Evolutionary conservation across 2,329 filamentous ascomycete species (phyloP), one percentile per base, ranked within the genome.

Genomic region (Gyromitra esculenta): DNA sequence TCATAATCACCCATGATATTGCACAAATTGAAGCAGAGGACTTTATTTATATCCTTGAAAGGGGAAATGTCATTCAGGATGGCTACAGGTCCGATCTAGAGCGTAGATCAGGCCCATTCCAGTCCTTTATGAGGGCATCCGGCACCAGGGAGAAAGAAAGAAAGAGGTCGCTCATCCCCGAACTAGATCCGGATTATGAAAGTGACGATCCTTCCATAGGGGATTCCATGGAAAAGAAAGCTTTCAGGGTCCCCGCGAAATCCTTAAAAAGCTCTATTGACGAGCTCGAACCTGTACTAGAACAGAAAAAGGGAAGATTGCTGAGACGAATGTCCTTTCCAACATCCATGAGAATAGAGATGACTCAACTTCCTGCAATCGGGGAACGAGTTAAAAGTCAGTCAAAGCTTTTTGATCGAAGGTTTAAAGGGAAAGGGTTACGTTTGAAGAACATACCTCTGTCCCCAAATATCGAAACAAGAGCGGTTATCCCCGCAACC

Each of bases 1-100:
- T 98, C 66, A 89, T 98, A 79, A 95, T 98, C 80, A 97, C 96
- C 0, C 95, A 98, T 81, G 93, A 98, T 79, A 88, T 96, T 41
- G 87, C 89, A 0, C 91, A 95, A 79, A 95, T 98, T 8, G 82
- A 84, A 3, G 84, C 89, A 0, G 83, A 89, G 0, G 94, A 98
- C 78, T 94, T 91, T 77, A 87, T 96, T 0, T 97, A 94, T 79
- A 87, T 97, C 9, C 85, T 98, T 82, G 91, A 95, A 41, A 84
- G 89, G 9, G 91, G 92, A 0, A 82, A 82, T 0, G 85, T 97
- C 0, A 87, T 91, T 0, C 89, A 94, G 80, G 86, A 91, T 79
- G 95, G 94, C 0, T 88, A 88, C 76, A 87, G 88, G 31, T 85
- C 84, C 56, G 85, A 88, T 1, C 82, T 95, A 4, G 86, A 87